A percentile compares a stretch with the other conserved stretches of the same genome.
These are phyloP conservation scores for Xanthoconium separans DNA, from an alignment of 1,284 basidiomycete genomes.

Conservation along the genomic window DNA sequence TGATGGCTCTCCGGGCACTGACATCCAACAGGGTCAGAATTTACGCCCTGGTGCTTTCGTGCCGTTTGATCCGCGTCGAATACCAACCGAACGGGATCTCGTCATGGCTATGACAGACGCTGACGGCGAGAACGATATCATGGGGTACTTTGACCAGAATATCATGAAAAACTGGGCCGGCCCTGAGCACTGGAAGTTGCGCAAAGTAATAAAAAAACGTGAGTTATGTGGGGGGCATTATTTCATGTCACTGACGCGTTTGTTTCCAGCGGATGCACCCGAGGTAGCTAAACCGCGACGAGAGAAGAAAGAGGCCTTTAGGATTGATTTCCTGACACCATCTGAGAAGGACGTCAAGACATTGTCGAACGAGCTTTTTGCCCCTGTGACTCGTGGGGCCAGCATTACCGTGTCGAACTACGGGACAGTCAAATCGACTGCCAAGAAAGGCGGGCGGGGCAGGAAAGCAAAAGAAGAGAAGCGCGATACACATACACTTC, in stretches of 20 bases:
- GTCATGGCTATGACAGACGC: conserved; percentile 82
- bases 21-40: conserved; percentile 38
- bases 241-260: conserved; percentile 5
- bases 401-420: conserved; percentile 67
- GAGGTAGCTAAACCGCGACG: conserved; percentile 55
- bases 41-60: conserved; percentile 53
- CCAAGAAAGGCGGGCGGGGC: conserved; percentile 41
- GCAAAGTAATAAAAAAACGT: conserved; percentile 76
- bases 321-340: conserved; percentile 81
- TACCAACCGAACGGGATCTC: conserved; percentile 72
- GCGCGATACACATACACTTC: conserved; percentile 79
- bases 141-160: conserved; percentile 93
- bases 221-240: conserved; percentile 25
- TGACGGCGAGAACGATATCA: conserved; percentile 63
- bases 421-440: conserved; percentile 37
- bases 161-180: conserved; percentile 97
- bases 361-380: conserved; percentile 81
- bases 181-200: conserved; percentile 97
- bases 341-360: conserved; percentile 66
- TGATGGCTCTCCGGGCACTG: conserved; percentile 42
- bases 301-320: conserved; percentile 85
- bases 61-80: conserved; percentile 77
- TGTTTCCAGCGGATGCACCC: conserved; percentile 46
- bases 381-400: conserved; percentile 61
- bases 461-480: conserved; percentile 58